Evolutionary conservation across 2,329 filamentous ascomycete species (phyloP).

Genomic region (Botryosphaeria dothidea): DNA sequence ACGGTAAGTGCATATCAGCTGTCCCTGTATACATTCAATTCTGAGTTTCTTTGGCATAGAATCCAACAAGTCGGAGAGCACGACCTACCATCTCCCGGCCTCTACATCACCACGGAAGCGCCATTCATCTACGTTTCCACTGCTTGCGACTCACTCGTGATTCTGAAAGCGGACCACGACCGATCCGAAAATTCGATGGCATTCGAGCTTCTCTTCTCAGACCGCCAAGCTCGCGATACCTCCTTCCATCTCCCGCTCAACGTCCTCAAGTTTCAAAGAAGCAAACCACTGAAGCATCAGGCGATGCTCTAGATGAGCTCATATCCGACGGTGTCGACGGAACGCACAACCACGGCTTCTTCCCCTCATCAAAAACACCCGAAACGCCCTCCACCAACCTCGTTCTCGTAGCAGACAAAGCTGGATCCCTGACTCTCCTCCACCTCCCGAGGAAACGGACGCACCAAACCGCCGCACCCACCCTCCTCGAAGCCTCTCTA

Average conservation of each 20-base stretch:
- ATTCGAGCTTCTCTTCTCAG: conserved; percentile 32
- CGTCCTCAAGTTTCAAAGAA: conserved; percentile 7
- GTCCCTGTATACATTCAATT: not conserved
- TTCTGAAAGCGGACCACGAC: conserved; percentile 39
- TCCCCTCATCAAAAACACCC: not conserved
- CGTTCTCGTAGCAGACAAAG: conserved; percentile 37
- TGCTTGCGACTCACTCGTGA: conserved; percentile 53
- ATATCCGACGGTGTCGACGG: not conserved
- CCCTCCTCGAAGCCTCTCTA: conserved; percentile 45
- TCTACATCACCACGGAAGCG: conserved; percentile 50
- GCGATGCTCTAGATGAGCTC: not conserved
- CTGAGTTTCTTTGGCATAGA: not conserved
- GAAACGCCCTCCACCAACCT: conserved; percentile 20
- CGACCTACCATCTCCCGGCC: conserved; percentile 50
- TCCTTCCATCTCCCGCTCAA: conserved; percentile 29
- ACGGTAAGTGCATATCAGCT: conserved; percentile 13
- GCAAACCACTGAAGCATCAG: not conserved
- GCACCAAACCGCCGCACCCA: conserved; percentile 29
- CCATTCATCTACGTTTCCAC: conserved; percentile 58
- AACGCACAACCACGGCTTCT: not conserved
- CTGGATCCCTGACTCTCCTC: conserved; percentile 32
- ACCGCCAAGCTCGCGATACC: conserved; percentile 31
- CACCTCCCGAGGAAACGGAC: conserved; percentile 26
- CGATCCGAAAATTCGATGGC: not conserved
- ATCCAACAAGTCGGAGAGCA: conserved; percentile 29